Evolutionary conservation across 2,329 filamentous ascomycete genomes (phyloP), one percentile per base, ranked within the genome.

Genomic region (Alternaria gaisen): DNA sequence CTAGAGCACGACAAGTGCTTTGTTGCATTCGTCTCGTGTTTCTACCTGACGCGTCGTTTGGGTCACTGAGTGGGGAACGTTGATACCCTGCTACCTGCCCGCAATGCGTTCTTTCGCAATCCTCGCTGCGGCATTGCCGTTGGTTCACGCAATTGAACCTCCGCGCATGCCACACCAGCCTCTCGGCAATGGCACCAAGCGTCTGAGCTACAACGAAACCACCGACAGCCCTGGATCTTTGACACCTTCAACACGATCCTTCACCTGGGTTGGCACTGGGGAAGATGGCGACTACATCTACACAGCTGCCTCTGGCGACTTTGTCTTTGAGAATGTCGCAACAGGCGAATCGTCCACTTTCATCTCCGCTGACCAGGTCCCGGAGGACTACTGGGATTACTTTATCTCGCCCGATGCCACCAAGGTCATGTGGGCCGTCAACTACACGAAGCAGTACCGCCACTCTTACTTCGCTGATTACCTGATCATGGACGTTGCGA

Each of bases 391-490:
- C 60, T 79, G 80, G 61, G 85, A 87, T 43, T 90, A 87, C 74
- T 88, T 83, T 79, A 88, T 91, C 65, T 87, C 86, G 41, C 78
- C 86, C 2, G 87, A 90, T 69, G 81, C 85, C 7, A 83, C 82
- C 22, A 83, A 84, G 54, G 83, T 91, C 0, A 78, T 91, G 18
- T 87, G 88, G 78, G 83, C 88, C 1, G 83, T 86, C 55, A 91
- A 91, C 69, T 84, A 87, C 73, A 91, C 87, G 14, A 89, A 90
- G 76, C 85, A 89, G 72, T 91, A 91, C 70, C 86, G 89, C 1
- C 80, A 90, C 77, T 89, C 88, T 6, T 91, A 88, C 76, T 88
- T 88, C 72, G 85, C 89, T 34, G 84, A 91, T 72, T 91, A 91
- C 74, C 83, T 86, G 44, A 79, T 91, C 20, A 83, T 89, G 47